These are phyloP conservation scores for Immersiporthe knoxdaviesiana DNA, from an alignment of 2,329 filamentous ascomycete genomes.

Conservation along the genomic window DNA sequence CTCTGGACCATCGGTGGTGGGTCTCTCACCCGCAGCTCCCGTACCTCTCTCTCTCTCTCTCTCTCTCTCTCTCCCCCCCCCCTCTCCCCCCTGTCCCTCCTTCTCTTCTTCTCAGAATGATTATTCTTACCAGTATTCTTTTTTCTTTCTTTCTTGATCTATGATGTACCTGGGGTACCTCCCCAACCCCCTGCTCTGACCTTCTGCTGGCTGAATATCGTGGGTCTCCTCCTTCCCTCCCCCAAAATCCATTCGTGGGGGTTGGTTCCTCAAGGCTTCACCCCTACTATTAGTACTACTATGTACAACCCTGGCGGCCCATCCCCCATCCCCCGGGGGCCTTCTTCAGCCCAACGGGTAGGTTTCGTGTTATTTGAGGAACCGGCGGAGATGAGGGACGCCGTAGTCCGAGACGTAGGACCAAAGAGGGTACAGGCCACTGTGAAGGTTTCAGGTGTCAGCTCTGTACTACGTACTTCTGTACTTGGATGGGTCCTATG, in stretches of 20 bases:
- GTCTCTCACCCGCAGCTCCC: conserved; percentile 4
- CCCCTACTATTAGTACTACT: no score
- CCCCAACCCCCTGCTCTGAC: background rate
- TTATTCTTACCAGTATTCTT: background rate
- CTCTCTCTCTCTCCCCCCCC: no score
- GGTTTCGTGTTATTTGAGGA: conserved; percentile 15
- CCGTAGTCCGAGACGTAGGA: conserved; percentile 19
- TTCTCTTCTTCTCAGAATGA: background rate
- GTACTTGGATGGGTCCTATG: background rate
- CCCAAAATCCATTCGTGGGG: conserved; percentile 7
- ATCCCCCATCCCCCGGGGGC: no score
- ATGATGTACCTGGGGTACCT: background rate
- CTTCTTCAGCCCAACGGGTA: conserved; percentile 7
- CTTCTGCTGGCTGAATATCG: conserved; percentile 4
- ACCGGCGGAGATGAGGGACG: conserved; percentile 3
- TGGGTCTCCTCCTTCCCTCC: background rate
- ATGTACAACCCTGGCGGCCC: background rate
- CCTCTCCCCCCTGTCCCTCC: background rate
- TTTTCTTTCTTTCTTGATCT: background rate
- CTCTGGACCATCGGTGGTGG: conserved; percentile 8
- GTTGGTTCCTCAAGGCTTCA: background rate
- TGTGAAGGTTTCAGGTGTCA: conserved; percentile 5
- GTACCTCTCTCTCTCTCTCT: no score
- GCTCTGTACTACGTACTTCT: no score
- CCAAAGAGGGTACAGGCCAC: conserved; percentile 10